Conservation (phyloP, 768 basidiomycete species). For the Phanerochaete sordida region DNA sequence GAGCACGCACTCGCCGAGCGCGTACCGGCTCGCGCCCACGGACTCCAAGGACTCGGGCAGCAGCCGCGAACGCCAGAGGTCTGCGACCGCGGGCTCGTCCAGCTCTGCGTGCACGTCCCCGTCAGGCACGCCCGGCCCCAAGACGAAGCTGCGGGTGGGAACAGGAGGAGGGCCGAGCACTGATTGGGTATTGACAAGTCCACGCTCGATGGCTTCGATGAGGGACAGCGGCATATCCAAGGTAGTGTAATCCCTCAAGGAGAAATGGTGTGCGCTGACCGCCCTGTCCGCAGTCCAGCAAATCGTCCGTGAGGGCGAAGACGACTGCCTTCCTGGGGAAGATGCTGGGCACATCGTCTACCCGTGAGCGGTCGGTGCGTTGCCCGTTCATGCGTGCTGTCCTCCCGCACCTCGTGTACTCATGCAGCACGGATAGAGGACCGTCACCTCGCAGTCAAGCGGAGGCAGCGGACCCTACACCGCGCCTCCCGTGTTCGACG, state of each 20-base stretch:
- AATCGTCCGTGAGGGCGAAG: slow-evolving; percentile 69
- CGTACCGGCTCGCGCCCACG: slow-evolving; percentile 4
- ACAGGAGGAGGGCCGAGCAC: slow-evolving; percentile 12
- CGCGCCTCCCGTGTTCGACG: slow-evolving; percentile 33
- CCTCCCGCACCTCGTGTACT: neutral
- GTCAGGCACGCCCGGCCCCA: slow-evolving; percentile 18
- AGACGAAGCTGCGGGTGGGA: slow-evolving; percentile 14
- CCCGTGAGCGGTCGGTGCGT: slow-evolving; percentile 67
- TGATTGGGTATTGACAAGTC: slow-evolving; percentile 27
- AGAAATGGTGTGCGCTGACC: neutral
- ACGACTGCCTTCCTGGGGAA: slow-evolving; percentile 80
- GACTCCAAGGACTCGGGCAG: neutral
- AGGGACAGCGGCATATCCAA: slow-evolving; percentile 13
- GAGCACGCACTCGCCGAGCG: slow-evolving; percentile 26
- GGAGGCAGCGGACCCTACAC: slow-evolving; percentile 16
- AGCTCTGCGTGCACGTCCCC: slow-evolving; percentile 12
- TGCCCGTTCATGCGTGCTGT: slow-evolving; percentile 17
- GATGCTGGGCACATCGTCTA: slow-evolving; percentile 65
- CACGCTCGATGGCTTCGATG: slow-evolving; percentile 26
- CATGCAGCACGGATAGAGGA: slow-evolving; percentile 14
- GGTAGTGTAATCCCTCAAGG: neutral
- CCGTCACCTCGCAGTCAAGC: slow-evolving; percentile 21
- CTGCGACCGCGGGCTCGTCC: slow-evolving; percentile 8
- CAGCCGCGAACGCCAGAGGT: slow-evolving; percentile 9
- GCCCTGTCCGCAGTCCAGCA: slow-evolving; percentile 38